phyloP scores from a whole-genome alignment of 2,329 filamentous ascomycete genomes.

The Fusarium verrucosum region DNA sequence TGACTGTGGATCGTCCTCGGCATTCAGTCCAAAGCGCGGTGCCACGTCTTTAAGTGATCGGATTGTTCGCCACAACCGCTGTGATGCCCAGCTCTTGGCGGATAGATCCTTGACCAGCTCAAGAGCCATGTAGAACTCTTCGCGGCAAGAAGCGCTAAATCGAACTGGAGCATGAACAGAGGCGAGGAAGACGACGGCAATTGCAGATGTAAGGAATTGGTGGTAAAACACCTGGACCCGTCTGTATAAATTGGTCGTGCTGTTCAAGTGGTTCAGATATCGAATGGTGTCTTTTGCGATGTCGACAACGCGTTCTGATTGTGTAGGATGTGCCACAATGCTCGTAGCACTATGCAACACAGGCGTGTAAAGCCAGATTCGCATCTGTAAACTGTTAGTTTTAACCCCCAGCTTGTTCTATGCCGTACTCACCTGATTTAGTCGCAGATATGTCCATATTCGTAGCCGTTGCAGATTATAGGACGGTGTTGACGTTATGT shows the following conservation, averaged over 20 bases:
- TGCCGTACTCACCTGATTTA: constrained; percentile 70
- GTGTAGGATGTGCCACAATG: constrained; percentile 78
- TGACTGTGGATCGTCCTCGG: constrained; percentile 60
- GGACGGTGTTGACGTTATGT: constrained; percentile 63
- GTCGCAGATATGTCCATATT: constrained; percentile 84
- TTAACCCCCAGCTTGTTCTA: too few relatives aligned
- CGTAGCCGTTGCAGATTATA: constrained; percentile 78
- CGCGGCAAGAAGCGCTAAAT: constrained; percentile 73
- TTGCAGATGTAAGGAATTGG: constrained; percentile 78
- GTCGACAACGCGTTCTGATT: constrained; percentile 78
- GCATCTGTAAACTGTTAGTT: constrained; percentile 60
- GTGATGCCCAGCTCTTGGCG: constrained; percentile 74
- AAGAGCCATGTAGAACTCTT: constrained; percentile 82
- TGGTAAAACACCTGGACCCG: constrained; percentile 81
- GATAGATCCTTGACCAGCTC: constrained; percentile 78
- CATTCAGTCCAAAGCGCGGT: constrained; percentile 69
- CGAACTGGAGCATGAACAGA: constrained; percentile 78
- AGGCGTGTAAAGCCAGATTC: constrained; percentile 87
- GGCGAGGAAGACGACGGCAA: constrained; percentile 79
- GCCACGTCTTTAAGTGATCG: constrained; percentile 76
- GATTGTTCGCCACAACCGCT: constrained; percentile 78
- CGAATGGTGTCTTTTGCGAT: constrained; percentile 81
- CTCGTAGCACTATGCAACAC: constrained; percentile 85
- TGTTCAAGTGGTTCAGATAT: constrained; percentile 75
- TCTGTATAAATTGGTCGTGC: constrained; percentile 75